These are phyloP conservation scores for Podospora didyma DNA, from an alignment of 495 filamentous ascomycete genomes.

Conservation along the genomic window DNA sequence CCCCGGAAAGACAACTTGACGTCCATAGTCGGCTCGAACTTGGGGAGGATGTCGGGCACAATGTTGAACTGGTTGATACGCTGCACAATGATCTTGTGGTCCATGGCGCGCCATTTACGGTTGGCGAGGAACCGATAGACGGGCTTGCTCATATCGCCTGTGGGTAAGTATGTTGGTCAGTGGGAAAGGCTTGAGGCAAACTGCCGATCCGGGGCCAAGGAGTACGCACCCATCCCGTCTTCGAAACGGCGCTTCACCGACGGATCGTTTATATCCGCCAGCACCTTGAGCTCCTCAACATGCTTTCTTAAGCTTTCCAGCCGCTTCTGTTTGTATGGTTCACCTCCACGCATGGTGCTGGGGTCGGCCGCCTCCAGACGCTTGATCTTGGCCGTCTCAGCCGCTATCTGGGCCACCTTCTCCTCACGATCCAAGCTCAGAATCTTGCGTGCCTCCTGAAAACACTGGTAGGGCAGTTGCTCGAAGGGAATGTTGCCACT, in stretches of 20 bases:
- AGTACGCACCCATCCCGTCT: conserved; percentile 72
- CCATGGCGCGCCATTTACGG: conserved; percentile 68
- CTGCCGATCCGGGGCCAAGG: not conserved
- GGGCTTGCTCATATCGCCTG: conserved; percentile 93
- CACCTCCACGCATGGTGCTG: conserved; percentile 54
- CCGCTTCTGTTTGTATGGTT: conserved; percentile 57
- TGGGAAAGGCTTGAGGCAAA: not conserved
- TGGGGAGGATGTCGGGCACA: conserved; percentile 86
- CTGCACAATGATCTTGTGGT: conserved; percentile 77
- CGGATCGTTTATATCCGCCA: conserved; percentile 94
- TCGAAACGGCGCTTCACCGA: conserved; percentile 92
- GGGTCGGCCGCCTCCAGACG: conserved; percentile 54
- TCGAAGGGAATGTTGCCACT: conserved; percentile 80
- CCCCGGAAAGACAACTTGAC: conserved; percentile 74
- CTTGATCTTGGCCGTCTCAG: conserved; percentile 55
- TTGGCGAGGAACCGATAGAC: conserved; percentile 91
- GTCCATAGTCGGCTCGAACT: conserved; percentile 73
- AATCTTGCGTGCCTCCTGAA: conserved; percentile 89
- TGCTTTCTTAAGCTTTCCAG: conserved; percentile 67
- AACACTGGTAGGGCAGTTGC: conserved; percentile 91
- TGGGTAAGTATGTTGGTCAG: conserved; percentile 13
- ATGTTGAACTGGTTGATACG: conserved; percentile 85
- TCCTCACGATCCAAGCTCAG: conserved; percentile 74
- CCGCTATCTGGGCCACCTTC: conserved; percentile 66
- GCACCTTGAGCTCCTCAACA: conserved; percentile 78